Conservation (phyloP, 106 monocot genomes). For the Agapanthus africanus region DNA sequence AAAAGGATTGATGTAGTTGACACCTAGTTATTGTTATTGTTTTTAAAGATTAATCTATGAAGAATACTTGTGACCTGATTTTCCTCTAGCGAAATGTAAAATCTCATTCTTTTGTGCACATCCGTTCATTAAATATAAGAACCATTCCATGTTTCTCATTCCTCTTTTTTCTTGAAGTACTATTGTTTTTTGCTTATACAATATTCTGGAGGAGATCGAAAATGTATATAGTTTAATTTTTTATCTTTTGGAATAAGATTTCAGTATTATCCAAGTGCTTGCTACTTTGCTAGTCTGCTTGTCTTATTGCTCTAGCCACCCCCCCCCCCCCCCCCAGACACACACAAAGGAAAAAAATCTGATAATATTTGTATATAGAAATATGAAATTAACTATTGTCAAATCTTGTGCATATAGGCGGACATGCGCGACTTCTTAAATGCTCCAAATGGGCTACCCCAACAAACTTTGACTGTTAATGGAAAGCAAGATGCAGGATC, state of each 20-base stretch:
- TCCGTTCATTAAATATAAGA: too few relatives aligned
- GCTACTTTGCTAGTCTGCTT: background rate
- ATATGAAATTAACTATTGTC: background rate
- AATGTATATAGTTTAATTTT: background rate
- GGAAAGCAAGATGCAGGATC: constrained; percentile 41
- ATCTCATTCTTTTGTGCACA: background rate
- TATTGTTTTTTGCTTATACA: background rate
- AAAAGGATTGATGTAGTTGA: background rate
- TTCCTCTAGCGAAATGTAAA: background rate
- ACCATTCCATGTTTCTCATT: too few relatives aligned
- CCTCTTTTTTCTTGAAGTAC: too few relatives aligned
- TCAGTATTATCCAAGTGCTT: background rate
- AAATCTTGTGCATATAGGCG: constrained; percentile 22
- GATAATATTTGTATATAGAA: background rate
- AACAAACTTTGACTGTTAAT: constrained; percentile 37
- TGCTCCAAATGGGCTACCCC: constrained; percentile 56
- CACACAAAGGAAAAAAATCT: too few relatives aligned
- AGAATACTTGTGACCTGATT: background rate
- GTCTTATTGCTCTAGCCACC: too few relatives aligned
- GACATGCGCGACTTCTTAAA: constrained; percentile 96
- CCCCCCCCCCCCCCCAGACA: too few relatives aligned
- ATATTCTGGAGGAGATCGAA: background rate
- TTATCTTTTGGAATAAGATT: background rate
- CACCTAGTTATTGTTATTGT: background rate
- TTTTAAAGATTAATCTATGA: background rate